Percentiles rank a stretch among this genome's conserved stretches.
Evolutionary conservation across 2,329 filamentous ascomycete species (phyloP).

Genomic region (Penicillium sp.): DNA sequence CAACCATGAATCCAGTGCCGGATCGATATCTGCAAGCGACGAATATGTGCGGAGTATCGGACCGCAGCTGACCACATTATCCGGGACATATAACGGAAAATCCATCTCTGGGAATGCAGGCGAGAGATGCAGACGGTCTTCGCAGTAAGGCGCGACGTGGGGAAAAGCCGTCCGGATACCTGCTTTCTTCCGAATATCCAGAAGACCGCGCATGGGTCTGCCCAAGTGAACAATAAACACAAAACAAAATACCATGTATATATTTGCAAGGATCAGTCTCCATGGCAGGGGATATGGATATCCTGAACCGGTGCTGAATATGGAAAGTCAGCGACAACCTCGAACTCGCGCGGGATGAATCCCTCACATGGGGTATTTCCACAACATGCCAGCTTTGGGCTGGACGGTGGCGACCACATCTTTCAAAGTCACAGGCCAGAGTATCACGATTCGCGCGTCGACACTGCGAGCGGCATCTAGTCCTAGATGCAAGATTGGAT

Average conservation of each 20-base stretch:
- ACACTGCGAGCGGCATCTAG: conserved; percentile 37
- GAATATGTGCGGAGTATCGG: conserved; percentile 38
- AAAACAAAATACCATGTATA: conserved; percentile 31
- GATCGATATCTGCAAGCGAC: conserved; percentile 33
- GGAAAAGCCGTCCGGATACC: conserved; percentile 24
- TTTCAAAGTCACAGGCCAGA: conserved; percentile 42
- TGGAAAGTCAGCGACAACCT: neutral
- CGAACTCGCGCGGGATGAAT: neutral
- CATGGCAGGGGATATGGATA: conserved; percentile 43
- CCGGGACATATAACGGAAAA: conserved; percentile 35
- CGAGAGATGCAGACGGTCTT: conserved; percentile 24
- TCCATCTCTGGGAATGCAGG: conserved; percentile 31
- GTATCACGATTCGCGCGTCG: conserved; percentile 29
- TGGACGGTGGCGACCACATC: conserved; percentile 37
- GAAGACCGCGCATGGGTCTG: conserved; percentile 15
- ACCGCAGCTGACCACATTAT: conserved; percentile 40
- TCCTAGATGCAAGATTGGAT: conserved; percentile 40
- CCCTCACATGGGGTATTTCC: conserved; percentile 30
- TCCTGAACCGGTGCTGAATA: conserved; percentile 37
- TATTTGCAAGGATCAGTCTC: conserved; percentile 38
- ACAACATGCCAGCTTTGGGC: conserved; percentile 25
- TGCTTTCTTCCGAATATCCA: conserved; percentile 19
- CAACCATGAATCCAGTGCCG: conserved; percentile 41
- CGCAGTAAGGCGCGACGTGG: conserved; percentile 22
- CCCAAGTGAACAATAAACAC: conserved; percentile 4